phyloP scores from a whole-genome alignment of 106 monocot species.

The Acanthochlamys bracteata region DNA sequence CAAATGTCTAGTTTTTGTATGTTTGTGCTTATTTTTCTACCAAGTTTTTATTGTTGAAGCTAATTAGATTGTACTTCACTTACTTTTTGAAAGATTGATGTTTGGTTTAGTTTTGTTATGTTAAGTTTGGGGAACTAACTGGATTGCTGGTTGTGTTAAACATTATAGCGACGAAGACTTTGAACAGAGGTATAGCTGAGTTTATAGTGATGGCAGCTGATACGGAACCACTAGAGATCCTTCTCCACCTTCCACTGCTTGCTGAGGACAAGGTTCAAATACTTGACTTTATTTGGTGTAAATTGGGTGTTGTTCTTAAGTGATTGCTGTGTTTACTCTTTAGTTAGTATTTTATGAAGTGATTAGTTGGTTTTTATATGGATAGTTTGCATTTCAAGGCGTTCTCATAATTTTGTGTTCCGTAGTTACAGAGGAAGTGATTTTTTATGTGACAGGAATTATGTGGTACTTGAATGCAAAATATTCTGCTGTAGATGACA shows the following conservation, averaged over 20 bases:
- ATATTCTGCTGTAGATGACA: too few species aligned
- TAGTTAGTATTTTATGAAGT: too few species aligned
- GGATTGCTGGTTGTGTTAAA: neutral
- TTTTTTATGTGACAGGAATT: too few species aligned
- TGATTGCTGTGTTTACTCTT: too few species aligned
- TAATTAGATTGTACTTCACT: neutral
- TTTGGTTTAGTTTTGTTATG: neutral
- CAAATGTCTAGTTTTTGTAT: neutral
- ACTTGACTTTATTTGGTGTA: neutral
- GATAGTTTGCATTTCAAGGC: too few species aligned
- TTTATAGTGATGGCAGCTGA: slow-evolving; percentile 59
- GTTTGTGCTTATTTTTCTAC: neutral
- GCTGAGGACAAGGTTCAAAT: slow-evolving; percentile 37
- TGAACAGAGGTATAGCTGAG: slow-evolving; percentile 51
- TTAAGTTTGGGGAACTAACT: neutral
- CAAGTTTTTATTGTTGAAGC: too few species aligned
- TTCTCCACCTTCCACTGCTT: slow-evolving; percentile 47
- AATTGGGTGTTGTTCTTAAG: too few species aligned
- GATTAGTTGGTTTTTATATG: too few species aligned
- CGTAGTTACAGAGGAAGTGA: too few species aligned
- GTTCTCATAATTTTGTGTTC: too few species aligned
- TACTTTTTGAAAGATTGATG: neutral
- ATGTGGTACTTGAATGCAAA: too few species aligned
- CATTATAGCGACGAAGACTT: slow-evolving; percentile 34
- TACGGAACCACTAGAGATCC: slow-evolving; percentile 47